Percentiles rank a stretch among this genome's conserved stretches.
phyloP scores from a whole-genome alignment of 345 rosid species.

The Salix dunnii region DNA sequence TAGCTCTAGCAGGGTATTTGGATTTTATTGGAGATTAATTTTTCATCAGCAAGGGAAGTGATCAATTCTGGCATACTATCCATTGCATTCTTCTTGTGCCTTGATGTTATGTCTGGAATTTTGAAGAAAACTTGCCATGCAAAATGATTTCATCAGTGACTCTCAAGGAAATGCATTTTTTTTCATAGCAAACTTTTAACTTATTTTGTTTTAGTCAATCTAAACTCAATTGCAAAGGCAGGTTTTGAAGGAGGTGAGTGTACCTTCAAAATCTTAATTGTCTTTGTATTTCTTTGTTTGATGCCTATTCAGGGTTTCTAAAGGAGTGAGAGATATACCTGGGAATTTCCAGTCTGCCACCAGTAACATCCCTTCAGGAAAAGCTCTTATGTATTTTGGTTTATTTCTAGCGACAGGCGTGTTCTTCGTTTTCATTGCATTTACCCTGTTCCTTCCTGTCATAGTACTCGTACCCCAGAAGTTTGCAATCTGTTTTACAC shows the following conservation, averaged over 20 bases:
- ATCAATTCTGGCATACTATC: not conserved
- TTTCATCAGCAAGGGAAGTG: not conserved
- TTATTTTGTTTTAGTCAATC: not conserved
- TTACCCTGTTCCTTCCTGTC: constrained; percentile 88
- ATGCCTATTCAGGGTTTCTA: constrained; percentile 58
- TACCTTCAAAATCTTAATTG: not conserved
- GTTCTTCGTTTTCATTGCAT: constrained; percentile 79
- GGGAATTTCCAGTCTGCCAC: constrained; percentile 85
- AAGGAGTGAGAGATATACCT: constrained; percentile 84
- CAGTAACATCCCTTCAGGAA: constrained; percentile 85
- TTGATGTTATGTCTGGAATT: not conserved
- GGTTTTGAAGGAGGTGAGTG: not conserved
- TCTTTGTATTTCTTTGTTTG: not conserved
- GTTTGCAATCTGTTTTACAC: constrained; percentile 85
- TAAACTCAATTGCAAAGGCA: not conserved
- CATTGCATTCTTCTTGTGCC: not conserved
- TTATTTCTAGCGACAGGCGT: constrained; percentile 72
- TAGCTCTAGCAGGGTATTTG: not conserved
- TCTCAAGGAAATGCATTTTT: not conserved
- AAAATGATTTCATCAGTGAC: not conserved
- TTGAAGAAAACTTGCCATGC: not conserved
- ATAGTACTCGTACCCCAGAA: constrained; percentile 94
- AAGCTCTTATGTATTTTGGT: constrained; percentile 82
- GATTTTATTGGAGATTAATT: not conserved
- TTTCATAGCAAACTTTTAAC: not conserved